Base-by-base conservation (phyloP, 2,329 filamentous ascomycete species). In the Nothophoma quercina region DNA sequence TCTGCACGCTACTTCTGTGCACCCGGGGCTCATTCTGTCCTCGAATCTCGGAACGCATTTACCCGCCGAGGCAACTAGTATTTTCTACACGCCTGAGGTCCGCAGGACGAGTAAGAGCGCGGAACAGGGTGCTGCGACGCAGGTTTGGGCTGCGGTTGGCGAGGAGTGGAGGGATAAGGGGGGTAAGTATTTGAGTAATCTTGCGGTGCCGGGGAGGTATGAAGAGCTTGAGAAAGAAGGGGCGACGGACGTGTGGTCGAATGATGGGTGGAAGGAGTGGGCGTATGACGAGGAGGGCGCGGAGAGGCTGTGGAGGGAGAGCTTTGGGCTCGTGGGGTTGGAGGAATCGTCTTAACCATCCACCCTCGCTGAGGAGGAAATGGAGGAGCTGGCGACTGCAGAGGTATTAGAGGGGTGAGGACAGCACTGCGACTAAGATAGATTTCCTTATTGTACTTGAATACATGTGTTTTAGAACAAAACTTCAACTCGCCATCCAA, bases 91-190 rank as follows among this genome's bases (percentile, higher is more conserved):
- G 21, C 39, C 45, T 1, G 49, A 51, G 9, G 43, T 45, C 2
- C 9, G 46, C 25, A 34, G 46, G 1, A 36, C 51, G 4, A 58
- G 70, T 46, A 78, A 76, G 53, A 70, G 53, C 15, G 18, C 52
- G 0, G 69, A 62, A 25, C 75, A 79, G 52, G 76, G 75, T 2
- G 75, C 75, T 12, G 74, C 77, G 5, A 78, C 75, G 9, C 71
- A 66, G 4, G 64, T 78, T 4, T 72, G 59, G 53, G 75, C 72
- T n/a, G 73, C 73, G 3, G 60, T 75, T 7, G 60, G 62, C 0
- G 65, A 62, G 40, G 71, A 70, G 33, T 67, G 62, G 49, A 67
- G 70, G 33, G 60, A 58, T 0, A 71, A 57, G 28, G 75, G 75
- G 0, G 75, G 74, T 0, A 59, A 49, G 38, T 75, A 75, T 59